Evolutionary conservation across 208 protist genomes (phyloP).

Genomic region (Acanthamoeba triangularis): DNA sequence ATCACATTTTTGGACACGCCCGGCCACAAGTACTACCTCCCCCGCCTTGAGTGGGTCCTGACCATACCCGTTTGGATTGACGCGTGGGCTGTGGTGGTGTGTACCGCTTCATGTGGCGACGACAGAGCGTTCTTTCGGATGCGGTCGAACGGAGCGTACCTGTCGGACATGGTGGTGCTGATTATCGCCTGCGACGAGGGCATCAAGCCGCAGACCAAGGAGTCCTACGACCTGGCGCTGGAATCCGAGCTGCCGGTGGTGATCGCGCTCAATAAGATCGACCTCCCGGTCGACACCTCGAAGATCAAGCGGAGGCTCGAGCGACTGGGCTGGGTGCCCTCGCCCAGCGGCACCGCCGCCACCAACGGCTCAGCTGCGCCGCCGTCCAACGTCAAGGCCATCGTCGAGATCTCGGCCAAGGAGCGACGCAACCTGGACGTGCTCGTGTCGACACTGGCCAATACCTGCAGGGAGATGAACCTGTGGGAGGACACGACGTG

Average conservation of each 20-base stretch:
- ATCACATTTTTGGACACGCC: slow-evolving; percentile 99
- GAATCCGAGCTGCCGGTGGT: slow-evolving; percentile 92
- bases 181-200: slow-evolving; percentile 98
- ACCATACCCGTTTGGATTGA: neutral
- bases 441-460: slow-evolving; percentile 94
- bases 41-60: neutral
- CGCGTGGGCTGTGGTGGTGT: neutral
- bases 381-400: neutral
- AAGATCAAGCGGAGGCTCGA: slow-evolving; percentile 89
- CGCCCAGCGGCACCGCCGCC: slow-evolving; percentile 87
- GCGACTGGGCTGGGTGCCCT: slow-evolving; percentile 17
- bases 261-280: slow-evolving; percentile 98
- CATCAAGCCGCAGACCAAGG: slow-evolving; percentile 95
- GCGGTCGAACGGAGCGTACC: slow-evolving; percentile 94
- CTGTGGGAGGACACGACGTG: slow-evolving; percentile 92
- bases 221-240: slow-evolving; percentile 83
- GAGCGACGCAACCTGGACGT: slow-evolving; percentile 92
- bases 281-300: slow-evolving; percentile 94
- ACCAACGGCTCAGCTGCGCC: neutral
- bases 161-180: slow-evolving; percentile 98
- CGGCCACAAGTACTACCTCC: slow-evolving; percentile 92
- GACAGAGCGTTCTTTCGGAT: slow-evolving; percentile 96
- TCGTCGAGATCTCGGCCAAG: slow-evolving; percentile 94
- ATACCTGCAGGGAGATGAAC: slow-evolving; percentile 95
- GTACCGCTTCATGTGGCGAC: neutral